A percentile compares a stretch with the other conserved stretches of the same genome.
Evolutionary conservation across 1,284 basidiomycete species (phyloP).

Genomic region (Baeospora myosura): DNA sequence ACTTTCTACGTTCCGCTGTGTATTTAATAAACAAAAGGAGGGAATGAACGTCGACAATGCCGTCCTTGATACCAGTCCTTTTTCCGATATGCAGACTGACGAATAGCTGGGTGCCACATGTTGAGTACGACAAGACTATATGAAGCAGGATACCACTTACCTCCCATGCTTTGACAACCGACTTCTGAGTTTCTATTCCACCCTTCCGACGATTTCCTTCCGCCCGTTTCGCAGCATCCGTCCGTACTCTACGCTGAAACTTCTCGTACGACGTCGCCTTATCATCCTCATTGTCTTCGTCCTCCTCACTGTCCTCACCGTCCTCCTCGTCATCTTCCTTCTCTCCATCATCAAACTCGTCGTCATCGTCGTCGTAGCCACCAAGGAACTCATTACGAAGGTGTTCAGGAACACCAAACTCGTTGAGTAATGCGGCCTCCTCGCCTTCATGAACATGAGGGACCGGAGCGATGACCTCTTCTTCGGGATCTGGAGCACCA

Average conservation of each 20-base stretch:
- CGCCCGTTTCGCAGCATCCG: background rate
- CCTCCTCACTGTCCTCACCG: background rate
- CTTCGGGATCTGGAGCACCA: background rate
- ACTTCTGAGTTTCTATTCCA: slow-evolving; percentile 1
- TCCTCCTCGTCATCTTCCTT: background rate
- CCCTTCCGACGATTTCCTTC: slow-evolving; percentile 1
- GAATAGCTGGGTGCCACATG: slow-evolving; percentile 3
- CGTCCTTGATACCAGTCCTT: slow-evolving; percentile 15
- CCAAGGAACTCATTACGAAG: background rate
- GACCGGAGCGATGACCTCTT: background rate
- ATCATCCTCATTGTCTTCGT: background rate
- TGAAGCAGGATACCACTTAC: slow-evolving; percentile 7
- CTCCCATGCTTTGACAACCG: slow-evolving; percentile 12
- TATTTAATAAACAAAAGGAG: slow-evolving; percentile 17
- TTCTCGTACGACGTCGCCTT: background rate
- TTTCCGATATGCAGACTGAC: slow-evolving; percentile 1
- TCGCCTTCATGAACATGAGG: background rate
- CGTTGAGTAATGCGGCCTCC: background rate
- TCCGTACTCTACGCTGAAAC: background rate
- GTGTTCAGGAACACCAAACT: background rate
- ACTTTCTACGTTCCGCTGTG: slow-evolving; percentile 14
- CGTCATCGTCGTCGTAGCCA: slow-evolving; percentile 1
- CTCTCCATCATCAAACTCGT: background rate
- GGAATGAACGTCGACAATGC: slow-evolving; percentile 19
- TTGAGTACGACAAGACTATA: background rate